These are phyloP conservation scores for Saccharomycopsis hybrid DNA, from an alignment of 1,139 yeast species.

Conservation along the genomic window DNA sequence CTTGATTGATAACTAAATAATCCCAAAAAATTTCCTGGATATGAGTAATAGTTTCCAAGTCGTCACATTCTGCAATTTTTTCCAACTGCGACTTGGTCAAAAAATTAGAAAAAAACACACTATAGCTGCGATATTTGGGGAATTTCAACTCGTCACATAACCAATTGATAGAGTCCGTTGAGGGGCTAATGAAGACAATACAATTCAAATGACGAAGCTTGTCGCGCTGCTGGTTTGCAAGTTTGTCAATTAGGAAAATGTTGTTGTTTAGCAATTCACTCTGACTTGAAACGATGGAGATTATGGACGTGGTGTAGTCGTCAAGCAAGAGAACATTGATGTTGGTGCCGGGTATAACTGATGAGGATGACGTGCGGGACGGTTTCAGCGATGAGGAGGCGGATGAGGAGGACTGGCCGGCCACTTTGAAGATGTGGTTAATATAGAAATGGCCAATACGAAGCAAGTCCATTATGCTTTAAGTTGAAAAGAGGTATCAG, in stretches of 20 bases:
- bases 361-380: background rate
- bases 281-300: constrained; percentile 85
- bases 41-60: constrained; percentile 66
- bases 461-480: constrained; percentile 16
- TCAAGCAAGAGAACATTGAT: constrained; percentile 78
- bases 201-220: constrained; percentile 81
- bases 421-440: constrained; percentile 14
- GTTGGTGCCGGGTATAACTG: constrained; percentile 33
- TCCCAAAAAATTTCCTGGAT: constrained; percentile 85
- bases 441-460: constrained; percentile 19
- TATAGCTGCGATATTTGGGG: constrained; percentile 78
- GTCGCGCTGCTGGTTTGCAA: constrained; percentile 60
- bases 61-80: constrained; percentile 84
- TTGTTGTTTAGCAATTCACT: constrained; percentile 76
- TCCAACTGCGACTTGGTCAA: constrained; percentile 74
- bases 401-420: background rate
- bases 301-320: constrained; percentile 67
- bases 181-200: constrained; percentile 72
- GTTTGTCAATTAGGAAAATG: constrained; percentile 69
- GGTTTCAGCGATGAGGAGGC: background rate
- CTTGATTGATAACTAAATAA: constrained; percentile 64
- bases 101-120: constrained; percentile 69
- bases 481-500: too few relatives aligned
- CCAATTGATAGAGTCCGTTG: constrained; percentile 51
- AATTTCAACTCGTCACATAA: constrained; percentile 59